Evolutionary conservation across 2,329 filamentous ascomycete species (phyloP).

Genomic region (Macrophomina pseudophaseolina): DNA sequence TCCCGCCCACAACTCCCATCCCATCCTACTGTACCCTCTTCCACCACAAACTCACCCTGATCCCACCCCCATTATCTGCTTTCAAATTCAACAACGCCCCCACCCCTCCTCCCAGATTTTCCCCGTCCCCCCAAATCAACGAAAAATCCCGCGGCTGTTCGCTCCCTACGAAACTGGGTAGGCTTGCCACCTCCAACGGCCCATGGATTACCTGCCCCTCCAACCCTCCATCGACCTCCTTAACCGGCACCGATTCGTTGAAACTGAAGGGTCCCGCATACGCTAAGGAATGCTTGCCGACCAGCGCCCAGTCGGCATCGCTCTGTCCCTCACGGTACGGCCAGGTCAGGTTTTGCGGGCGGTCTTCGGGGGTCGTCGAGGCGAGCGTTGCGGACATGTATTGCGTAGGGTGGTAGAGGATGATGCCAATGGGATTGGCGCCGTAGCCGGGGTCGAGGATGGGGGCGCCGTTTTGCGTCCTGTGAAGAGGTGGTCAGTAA

Average conservation of each 20-base stretch:
- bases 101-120: background rate
- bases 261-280: slow-evolving; percentile 35
- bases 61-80: background rate
- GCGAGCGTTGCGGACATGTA: slow-evolving; percentile 39
- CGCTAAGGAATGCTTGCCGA: slow-evolving; percentile 37
- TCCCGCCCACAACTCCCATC: too few species aligned
- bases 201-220: slow-evolving; percentile 1
- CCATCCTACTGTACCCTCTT: background rate
- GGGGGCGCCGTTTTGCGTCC: slow-evolving; percentile 98
- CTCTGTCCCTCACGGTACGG: slow-evolving; percentile 33
- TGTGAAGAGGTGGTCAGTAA: slow-evolving; percentile 58
- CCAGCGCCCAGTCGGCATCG: slow-evolving; percentile 37
- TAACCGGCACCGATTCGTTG: slow-evolving; percentile 6
- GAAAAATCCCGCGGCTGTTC: background rate
- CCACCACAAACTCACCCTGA: background rate
- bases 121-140: background rate
- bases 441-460: slow-evolving; percentile 79
- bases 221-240: background rate
- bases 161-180: background rate
- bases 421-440: slow-evolving; percentile 29
- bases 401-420: slow-evolving; percentile 36
- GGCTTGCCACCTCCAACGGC: background rate
- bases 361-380: slow-evolving; percentile 33
- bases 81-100: background rate
- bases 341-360: slow-evolving; percentile 33